Conservation (phyloP, 176 grass and related monocot species). For the Triticum timopheevii region DNA sequence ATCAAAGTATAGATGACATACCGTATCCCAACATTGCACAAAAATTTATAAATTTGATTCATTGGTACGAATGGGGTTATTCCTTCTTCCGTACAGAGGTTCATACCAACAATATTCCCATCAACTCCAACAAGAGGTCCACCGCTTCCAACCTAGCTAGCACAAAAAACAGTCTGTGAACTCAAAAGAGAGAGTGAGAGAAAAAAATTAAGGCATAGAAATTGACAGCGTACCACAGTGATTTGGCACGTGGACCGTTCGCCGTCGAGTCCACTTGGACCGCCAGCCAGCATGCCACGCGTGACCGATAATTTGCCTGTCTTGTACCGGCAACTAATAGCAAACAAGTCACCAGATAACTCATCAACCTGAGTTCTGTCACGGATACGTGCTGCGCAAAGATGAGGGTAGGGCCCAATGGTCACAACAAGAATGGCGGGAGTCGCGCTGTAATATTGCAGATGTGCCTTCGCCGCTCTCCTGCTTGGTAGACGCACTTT, state of each 20-base stretch:
- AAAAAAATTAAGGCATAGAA: background rate
- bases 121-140: background rate
- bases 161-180: background rate
- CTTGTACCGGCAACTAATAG: background rate
- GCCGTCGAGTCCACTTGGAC: background rate
- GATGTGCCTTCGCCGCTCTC: background rate
- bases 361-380: background rate
- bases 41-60: background rate
- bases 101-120: background rate
- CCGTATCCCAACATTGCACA: background rate
- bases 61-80: background rate
- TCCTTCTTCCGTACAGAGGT: background rate
- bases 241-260: background rate
- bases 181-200: background rate
- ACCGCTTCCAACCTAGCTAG: background rate
- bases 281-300: background rate
- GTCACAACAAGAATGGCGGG: background rate
- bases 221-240: background rate
- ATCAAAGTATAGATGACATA: background rate
- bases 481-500: background rate
- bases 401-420: background rate
- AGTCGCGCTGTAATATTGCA: background rate
- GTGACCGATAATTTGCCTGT: background rate
- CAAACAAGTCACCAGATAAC: background rate
- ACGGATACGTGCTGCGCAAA: background rate